Conservation (phyloP, 306 rosid species). For the Cicer yamashitae region DNA sequence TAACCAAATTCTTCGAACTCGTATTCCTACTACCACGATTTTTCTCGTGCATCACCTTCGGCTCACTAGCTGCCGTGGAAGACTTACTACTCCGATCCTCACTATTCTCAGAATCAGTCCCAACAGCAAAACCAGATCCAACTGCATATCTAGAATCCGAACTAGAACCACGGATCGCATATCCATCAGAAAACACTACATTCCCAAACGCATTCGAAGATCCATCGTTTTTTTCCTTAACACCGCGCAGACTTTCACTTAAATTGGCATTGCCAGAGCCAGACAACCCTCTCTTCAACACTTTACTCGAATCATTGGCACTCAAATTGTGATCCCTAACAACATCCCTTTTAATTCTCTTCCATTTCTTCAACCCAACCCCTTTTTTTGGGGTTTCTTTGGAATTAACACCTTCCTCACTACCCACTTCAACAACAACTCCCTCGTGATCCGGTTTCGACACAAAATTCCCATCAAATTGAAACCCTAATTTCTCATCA, state of each 20-base stretch:
- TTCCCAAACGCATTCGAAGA: conserved; percentile 55
- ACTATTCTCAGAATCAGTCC: conserved; percentile 85
- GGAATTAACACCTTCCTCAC: conserved; percentile 46
- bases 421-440: conserved; percentile 36
- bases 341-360: conserved; percentile 51
- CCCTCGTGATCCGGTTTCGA: conserved; percentile 38
- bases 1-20: conserved; percentile 53
- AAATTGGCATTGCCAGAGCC: conserved; percentile 55
- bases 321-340: conserved; percentile 54
- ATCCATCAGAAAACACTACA: conserved; percentile 54
- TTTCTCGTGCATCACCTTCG: conserved; percentile 64
- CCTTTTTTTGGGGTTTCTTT: conserved; percentile 43
- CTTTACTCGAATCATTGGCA: conserved; percentile 61
- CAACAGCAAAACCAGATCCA: conserved; percentile 69
- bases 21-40: conserved; percentile 50
- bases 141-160: conserved; percentile 69
- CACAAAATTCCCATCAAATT: conserved; percentile 48
- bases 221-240: conserved; percentile 64
- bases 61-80: conserved; percentile 87
- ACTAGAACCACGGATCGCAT: conserved; percentile 59
- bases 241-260: conserved; percentile 51
- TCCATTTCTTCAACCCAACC: conserved; percentile 54
- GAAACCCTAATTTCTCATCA: conserved; percentile 47
- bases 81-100: conserved; percentile 91
- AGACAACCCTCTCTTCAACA: conserved; percentile 73